Base-by-base conservation (phyloP, 257 asterid genomes). In the Mitragyna speciosa region DNA sequence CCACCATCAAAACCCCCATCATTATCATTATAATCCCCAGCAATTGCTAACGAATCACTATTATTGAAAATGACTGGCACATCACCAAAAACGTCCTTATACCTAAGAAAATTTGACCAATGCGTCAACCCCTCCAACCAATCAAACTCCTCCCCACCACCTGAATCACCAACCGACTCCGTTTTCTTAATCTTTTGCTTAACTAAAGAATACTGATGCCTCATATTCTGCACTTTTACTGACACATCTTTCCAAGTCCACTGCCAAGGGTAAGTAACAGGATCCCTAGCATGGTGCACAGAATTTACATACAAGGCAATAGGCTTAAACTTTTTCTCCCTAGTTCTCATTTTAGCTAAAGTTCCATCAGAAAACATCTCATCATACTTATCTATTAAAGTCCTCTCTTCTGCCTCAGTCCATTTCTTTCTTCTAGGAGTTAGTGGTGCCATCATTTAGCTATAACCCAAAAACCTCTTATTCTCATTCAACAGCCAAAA, bases 211-310 rank as follows among this genome's bases (percentile, higher is more conserved):
- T 96, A 96, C 83, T 96, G 99, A 79, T 96, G 98, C 91, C 99
- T 91, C 99, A 96, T 96, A 78, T 96, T 96, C 87, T 94, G 99
- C 76, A 96, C 97, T 73, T 96, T 96, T 36, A 97, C 90, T 24
- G 99, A 96, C 33, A 96, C 97, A 78, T 96, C 99, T 77, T 94
- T 96, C 99, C 99, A 94, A 73, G 91, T 87, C 99, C 99, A 96
- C 36, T 87, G 98, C 99, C 98, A 96, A 9, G 98, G 99, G 73
- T 88, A 94, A 0, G 88, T 72, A 4, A 84, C 78, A 4, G 97
- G 97, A 86, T 94, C 94, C 9, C 84, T 84, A 36, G 51, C 86
- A 84, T 91, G 85, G 89, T 96, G 99, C 82, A 89, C 51, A 12
- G 95, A 87, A 81, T 94, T 96, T 36, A 96, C 98, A 82, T 92